Evolutionary conservation across 768 basidiomycete genomes (phyloP).

Genomic region (Gymnopilus junonius): DNA sequence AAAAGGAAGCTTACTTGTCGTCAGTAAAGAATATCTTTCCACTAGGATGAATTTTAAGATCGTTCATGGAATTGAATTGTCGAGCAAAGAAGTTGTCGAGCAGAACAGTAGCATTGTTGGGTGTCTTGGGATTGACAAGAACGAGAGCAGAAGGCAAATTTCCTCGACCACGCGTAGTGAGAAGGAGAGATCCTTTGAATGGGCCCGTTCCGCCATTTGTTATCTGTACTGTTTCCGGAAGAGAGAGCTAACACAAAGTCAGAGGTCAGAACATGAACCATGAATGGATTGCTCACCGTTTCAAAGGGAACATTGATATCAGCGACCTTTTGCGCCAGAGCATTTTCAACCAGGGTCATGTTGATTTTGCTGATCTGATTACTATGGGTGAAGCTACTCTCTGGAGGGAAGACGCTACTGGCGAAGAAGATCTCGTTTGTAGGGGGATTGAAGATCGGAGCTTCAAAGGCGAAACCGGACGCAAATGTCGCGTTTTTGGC

Average conservation of each 20-base stretch:
- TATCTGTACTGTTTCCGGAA: constrained; percentile 63
- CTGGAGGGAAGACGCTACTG: constrained; percentile 68
- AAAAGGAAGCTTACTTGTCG: constrained; percentile 47
- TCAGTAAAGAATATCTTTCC: constrained; percentile 74
- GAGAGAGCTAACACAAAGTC: constrained; percentile 47
- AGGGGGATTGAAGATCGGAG: constrained; percentile 63
- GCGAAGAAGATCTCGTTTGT: constrained; percentile 74
- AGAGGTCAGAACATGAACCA: background rate
- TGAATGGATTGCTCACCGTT: constrained; percentile 1
- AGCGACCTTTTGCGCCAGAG: constrained; percentile 35
- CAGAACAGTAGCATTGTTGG: constrained; percentile 68
- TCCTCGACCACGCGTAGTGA: constrained; percentile 68
- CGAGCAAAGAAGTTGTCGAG: constrained; percentile 79
- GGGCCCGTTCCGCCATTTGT: constrained; percentile 71
- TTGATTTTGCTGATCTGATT: constrained; percentile 65
- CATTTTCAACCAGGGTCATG: constrained; percentile 57
- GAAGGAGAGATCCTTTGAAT: constrained; percentile 57
- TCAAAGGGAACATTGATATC: constrained; percentile 46
- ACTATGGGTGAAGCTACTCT: constrained; percentile 64
- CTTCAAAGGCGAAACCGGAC: constrained; percentile 69
- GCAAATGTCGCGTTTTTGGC: constrained; percentile 63
- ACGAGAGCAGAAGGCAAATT: constrained; percentile 60
- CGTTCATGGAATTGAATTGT: constrained; percentile 83
- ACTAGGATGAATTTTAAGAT: constrained; percentile 72
- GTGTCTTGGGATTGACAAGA: constrained; percentile 64